Conservation (phyloP, 345 rosid species). For the Melaleuca alternifolia region DNA sequence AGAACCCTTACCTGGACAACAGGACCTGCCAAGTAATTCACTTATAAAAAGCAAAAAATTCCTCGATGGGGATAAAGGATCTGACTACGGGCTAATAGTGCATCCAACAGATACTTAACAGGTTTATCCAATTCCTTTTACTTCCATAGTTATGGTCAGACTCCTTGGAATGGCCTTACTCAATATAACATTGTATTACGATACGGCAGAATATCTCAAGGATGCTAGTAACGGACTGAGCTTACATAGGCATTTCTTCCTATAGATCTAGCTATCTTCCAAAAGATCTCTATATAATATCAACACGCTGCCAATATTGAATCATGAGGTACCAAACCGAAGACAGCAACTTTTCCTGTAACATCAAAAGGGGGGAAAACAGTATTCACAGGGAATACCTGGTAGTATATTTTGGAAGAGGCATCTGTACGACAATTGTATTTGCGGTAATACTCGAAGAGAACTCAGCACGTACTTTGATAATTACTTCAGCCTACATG, state of each 20-base stretch:
- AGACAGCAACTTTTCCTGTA: background rate
- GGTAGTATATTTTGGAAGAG: slow-evolving; percentile 79
- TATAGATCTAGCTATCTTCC: background rate
- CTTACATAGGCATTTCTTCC: background rate
- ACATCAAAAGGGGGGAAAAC: background rate
- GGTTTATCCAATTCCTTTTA: background rate
- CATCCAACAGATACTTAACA: background rate
- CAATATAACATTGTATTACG: background rate
- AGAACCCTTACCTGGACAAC: background rate
- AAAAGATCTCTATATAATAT: background rate
- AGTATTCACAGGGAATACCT: slow-evolving; percentile 31
- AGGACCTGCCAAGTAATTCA: background rate
- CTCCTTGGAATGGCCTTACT: background rate
- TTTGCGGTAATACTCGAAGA: slow-evolving; percentile 76
- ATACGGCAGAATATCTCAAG: background rate
- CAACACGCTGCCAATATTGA: background rate
- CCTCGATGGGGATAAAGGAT: background rate
- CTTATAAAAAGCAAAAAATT: background rate
- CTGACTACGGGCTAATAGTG: background rate
- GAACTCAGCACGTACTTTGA: slow-evolving; percentile 79
- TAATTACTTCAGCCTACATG: slow-evolving; percentile 84
- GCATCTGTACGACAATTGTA: slow-evolving; percentile 78
- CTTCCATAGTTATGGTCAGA: background rate
- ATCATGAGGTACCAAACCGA: background rate
- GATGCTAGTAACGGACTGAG: background rate